Percentiles rank a stretch among this genome's conserved stretches.
phyloP scores from a whole-genome alignment of 2,329 filamentous ascomycete species.

The Myriosclerotinia scirpicola region DNA sequence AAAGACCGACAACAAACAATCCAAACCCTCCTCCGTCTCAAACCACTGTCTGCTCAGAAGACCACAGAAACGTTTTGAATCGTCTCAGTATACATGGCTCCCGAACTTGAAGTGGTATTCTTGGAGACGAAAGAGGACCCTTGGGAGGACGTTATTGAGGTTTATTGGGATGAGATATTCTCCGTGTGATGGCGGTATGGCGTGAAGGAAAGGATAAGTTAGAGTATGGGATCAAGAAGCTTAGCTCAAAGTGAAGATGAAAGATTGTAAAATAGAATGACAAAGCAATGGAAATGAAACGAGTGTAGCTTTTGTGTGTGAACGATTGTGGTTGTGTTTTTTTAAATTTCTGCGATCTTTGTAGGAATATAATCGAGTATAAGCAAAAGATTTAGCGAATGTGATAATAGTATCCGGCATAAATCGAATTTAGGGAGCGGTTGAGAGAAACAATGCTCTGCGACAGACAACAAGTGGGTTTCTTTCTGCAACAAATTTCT shows the following conservation, averaged over 20 bases:
- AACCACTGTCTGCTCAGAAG: conserved; percentile 13
- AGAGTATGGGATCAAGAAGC: neutral
- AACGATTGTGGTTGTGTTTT: neutral
- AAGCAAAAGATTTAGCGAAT: too few relatives aligned
- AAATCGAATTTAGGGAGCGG: too few relatives aligned
- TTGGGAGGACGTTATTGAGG: neutral
- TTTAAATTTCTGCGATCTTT: neutral
- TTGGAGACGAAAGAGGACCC: neutral
- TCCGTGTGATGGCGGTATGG: neutral
- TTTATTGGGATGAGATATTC: neutral
- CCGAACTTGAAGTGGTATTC: conserved; percentile 7
- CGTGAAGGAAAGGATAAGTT: neutral
- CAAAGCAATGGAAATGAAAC: neutral
- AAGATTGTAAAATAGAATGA: neutral
- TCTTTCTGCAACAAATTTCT: too few relatives aligned
- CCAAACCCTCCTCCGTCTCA: conserved; percentile 1
- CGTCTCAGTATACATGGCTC: conserved; percentile 18
- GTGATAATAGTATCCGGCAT: too few relatives aligned
- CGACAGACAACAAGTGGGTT: too few relatives aligned
- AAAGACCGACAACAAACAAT: neutral
- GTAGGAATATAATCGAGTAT: too few relatives aligned
- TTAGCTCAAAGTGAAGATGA: neutral
- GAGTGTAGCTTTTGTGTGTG: neutral
- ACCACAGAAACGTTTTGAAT: conserved; percentile 7
- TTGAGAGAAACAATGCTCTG: too few relatives aligned